These are phyloP conservation scores for Fraxinus pennsylvanica DNA, from an alignment of 257 asterid species.

Conservation along the genomic window DNA sequence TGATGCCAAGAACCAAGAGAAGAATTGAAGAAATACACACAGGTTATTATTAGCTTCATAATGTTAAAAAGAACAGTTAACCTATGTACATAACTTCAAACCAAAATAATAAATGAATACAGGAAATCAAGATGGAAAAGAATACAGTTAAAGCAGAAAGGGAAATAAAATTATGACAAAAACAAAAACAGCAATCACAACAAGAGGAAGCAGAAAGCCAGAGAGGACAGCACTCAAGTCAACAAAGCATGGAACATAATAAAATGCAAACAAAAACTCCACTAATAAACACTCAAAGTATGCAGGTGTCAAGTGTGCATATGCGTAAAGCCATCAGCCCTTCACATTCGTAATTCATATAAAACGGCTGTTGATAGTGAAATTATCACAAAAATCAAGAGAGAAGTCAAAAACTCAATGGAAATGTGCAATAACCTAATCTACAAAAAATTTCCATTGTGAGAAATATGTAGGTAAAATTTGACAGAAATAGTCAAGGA, in stretches of 20 bases:
- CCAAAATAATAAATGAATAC: too few relatives aligned
- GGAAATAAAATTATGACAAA: background rate
- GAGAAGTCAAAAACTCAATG: background rate
- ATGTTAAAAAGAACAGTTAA: background rate
- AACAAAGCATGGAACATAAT: constrained; percentile 11
- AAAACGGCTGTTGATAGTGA: background rate
- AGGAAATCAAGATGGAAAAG: background rate
- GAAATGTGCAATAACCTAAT: too few relatives aligned
- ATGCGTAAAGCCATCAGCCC: constrained; percentile 10
- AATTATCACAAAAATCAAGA: background rate
- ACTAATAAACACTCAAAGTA: constrained; percentile 15
- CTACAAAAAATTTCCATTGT: background rate
- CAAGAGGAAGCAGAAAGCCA: constrained; percentile 1
- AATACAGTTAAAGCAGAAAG: constrained; percentile 15
- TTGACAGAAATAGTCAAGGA: background rate
- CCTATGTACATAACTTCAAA: too few relatives aligned
- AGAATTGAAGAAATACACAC: constrained; percentile 18
- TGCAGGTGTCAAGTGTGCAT: background rate
- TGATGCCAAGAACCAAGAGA: constrained; percentile 32
- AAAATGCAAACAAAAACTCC: constrained; percentile 2
- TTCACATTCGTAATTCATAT: constrained; percentile 10
- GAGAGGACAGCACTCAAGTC: constrained; percentile 15
- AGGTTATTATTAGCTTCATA: constrained; percentile 9
- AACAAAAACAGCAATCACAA: background rate
- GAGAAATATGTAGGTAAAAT: constrained; percentile 11